Evolutionary conservation across 1,284 basidiomycete genomes (phyloP), one percentile per base, ranked within the genome.

Genomic region (Papiliotrema flavescens): DNA sequence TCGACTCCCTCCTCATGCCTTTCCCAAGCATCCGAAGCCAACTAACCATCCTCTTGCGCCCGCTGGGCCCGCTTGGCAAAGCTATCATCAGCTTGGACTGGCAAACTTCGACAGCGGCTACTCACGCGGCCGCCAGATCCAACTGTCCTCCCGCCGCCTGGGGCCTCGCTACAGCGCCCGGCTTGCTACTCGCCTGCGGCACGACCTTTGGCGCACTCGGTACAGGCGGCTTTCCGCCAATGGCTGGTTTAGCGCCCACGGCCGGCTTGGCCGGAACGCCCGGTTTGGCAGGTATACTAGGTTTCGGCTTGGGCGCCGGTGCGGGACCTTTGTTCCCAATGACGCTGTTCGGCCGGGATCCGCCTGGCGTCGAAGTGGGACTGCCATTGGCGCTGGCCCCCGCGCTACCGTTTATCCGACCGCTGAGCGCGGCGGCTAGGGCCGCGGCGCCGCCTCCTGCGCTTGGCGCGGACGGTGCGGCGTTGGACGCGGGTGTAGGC

Each of bases 121-220:
- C 71, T 71, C 55, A 73, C 64, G 74, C 76, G 47, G 89, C 88
- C 58, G 89, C 89, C 62, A 93, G 77, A 76, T 91, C 90, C 76
- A 90, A 67, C 71, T 91, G 89, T 23, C 89, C 85, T 23, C 77
- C 71, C 1, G 79, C 73, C 3, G 79, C 78, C 47, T 67, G 76
- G 41, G 80, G 75, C 20, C 73, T 71, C 54, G 73, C 77, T 11
- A 71, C 76, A 14, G 47, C 60, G 23, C 77, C 79, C 2, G 64
- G 61, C 47, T 60, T 61, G 1, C 36, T 44, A 11, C 59, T 62
- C 11, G 70, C 42, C 9, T 61, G 49, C 1, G 69, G 62, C 37
- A 62, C 55, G 3, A 71, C 53, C 36, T 65, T 65, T 20, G 65
- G 54, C 34, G 71, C 70, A 39, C 61, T 61, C 20, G 75, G 75